Percentiles rank a stretch among this genome's conserved stretches.
phyloP scores from a whole-genome alignment of 331 rosid genomes.

The Arachis monticola region DNA sequence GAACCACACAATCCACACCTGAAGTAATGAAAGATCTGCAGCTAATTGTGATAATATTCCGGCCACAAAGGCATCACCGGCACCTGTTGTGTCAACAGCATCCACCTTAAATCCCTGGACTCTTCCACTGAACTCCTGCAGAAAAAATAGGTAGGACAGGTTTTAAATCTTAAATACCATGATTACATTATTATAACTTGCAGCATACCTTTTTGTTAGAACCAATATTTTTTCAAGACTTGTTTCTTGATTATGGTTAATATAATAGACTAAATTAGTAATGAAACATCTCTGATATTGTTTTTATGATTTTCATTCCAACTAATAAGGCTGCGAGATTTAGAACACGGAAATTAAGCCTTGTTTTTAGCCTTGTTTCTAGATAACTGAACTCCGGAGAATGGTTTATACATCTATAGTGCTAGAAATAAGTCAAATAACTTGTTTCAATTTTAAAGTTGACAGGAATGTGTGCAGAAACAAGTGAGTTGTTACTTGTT shows the following conservation, averaged over 20 bases:
- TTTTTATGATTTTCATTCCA: constrained; percentile 10
- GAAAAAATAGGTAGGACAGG: constrained; percentile 20
- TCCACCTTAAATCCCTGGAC: constrained; percentile 82
- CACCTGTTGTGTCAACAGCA: constrained; percentile 94
- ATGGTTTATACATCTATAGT: too few relatives aligned
- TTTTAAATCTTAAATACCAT: constrained; percentile 18
- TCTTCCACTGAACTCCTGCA: constrained; percentile 88
- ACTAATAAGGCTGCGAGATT: background rate
- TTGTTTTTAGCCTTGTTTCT: background rate
- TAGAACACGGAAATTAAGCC: background rate
- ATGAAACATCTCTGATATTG: background rate
- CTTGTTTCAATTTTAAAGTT: too few relatives aligned
- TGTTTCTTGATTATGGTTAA: background rate
- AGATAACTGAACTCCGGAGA: too few relatives aligned
- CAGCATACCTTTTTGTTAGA: constrained; percentile 17
- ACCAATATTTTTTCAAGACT: background rate
- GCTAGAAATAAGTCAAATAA: too few relatives aligned
- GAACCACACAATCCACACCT: constrained; percentile 49
- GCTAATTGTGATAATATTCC: constrained; percentile 85
- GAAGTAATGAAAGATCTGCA: constrained; percentile 75
- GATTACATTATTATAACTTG: constrained; percentile 1
- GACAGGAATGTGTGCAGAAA: too few relatives aligned
- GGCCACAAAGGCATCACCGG: constrained; percentile 99
- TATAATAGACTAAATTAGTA: background rate
- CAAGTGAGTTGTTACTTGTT: too few relatives aligned